A percentile compares a stretch with the other conserved stretches of the same genome.
phyloP scores from a whole-genome alignment of 208 protist genomes.

The Balamuthia mandrillaris region DNA sequence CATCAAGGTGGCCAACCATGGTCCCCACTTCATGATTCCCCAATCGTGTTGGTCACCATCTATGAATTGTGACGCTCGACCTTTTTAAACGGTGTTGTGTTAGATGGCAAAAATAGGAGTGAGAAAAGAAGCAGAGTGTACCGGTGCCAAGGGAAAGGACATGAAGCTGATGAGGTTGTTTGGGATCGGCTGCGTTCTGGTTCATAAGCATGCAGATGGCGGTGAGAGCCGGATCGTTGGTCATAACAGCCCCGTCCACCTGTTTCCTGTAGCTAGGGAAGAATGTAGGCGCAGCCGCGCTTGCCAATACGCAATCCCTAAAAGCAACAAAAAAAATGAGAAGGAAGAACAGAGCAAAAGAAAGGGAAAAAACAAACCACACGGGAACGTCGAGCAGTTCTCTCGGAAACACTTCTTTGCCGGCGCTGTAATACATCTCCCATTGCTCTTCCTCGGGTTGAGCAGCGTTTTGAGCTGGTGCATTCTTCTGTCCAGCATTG shows the following conservation, averaged over 20 bases:
- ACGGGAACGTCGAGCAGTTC: no score
- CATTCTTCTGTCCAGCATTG: no score
- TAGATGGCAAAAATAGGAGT: neutral
- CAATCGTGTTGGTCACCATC: slow-evolving; percentile 29
- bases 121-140: neutral
- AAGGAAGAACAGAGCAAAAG: no score
- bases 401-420: no score
- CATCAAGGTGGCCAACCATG: slow-evolving; percentile 21
- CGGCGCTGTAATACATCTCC: no score
- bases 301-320: slow-evolving; percentile 13
- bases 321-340: no score
- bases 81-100: neutral
- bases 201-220: slow-evolving; percentile 27
- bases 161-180: slow-evolving; percentile 8
- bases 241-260: slow-evolving; percentile 20
- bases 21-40: slow-evolving; percentile 31
- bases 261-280: slow-evolving; percentile 24
- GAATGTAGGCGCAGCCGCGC: slow-evolving; percentile 8
- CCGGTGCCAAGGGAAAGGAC: slow-evolving; percentile 30
- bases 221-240: slow-evolving; percentile 23
- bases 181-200: neutral
- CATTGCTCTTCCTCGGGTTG: no score
- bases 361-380: no score
- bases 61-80: slow-evolving; percentile 25
- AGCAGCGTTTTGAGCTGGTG: no score